phyloP scores from a whole-genome alignment of 2,329 filamentous ascomycete genomes.

The Phoma sp. region DNA sequence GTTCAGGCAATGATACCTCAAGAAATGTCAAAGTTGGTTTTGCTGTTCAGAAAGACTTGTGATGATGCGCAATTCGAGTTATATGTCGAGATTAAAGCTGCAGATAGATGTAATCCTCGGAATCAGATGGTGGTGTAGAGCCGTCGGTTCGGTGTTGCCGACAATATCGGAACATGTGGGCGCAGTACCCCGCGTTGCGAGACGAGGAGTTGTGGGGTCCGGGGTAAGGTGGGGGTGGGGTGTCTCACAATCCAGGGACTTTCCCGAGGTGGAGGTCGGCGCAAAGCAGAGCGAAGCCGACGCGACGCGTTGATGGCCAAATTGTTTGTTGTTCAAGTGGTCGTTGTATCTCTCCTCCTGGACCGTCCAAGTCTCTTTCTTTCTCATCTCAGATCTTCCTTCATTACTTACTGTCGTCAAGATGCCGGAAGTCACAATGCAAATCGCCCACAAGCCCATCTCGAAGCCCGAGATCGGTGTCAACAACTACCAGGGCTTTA shows the following conservation, averaged over 20 bases:
- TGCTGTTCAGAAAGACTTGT: neutral
- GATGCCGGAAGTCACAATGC: constrained; percentile 39
- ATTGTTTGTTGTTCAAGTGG: constrained; percentile 1
- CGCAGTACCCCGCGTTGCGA: neutral
- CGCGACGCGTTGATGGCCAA: neutral
- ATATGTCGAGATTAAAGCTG: neutral
- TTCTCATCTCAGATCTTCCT: too few species aligned
- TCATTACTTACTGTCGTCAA: neutral
- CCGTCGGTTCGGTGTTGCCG: neutral
- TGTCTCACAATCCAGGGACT: neutral
- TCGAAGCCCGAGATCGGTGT: constrained; percentile 46
- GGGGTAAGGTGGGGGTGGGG: neutral
- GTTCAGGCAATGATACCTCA: neutral
- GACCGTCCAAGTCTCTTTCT: too few species aligned
- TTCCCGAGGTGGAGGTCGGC: neutral
- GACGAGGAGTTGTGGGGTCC: neutral
- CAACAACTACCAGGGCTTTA: constrained; percentile 52
- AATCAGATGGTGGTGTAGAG: neutral
- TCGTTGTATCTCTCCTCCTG: neutral
- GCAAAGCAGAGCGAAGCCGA: neutral
- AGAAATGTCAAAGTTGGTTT: neutral
- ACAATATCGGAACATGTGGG: constrained; percentile 2
- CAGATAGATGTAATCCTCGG: neutral
- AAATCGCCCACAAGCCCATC: constrained; percentile 40
- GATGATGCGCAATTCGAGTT: neutral